Evolutionary conservation across 495 filamentous ascomycete genomes (phyloP).

Genomic region (Neurospora intermedia): DNA sequence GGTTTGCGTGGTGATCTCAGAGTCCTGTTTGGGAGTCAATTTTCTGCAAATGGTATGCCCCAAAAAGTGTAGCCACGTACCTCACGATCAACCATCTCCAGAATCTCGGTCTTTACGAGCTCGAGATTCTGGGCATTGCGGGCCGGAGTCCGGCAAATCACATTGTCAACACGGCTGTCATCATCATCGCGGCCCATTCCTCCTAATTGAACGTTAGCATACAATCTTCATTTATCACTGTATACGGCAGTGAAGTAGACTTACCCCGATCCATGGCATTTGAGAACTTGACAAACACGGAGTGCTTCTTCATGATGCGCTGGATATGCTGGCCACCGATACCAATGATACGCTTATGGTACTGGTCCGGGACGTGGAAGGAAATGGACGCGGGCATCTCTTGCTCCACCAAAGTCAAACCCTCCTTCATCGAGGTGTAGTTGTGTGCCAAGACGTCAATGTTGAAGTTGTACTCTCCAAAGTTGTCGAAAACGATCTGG

Average conservation of each 20-base stretch:
- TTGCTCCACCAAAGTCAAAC: slow-evolving; percentile 86
- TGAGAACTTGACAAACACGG: slow-evolving; percentile 98
- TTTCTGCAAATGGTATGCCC: neutral
- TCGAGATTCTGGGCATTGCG: slow-evolving; percentile 95
- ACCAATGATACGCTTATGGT: slow-evolving; percentile 98
- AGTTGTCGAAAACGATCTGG: slow-evolving; percentile 97
- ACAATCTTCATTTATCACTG: neutral
- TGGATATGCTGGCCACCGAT: slow-evolving; percentile 98
- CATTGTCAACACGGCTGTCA: slow-evolving; percentile 97
- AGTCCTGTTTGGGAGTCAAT: slow-evolving; percentile 46
- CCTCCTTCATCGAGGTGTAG: slow-evolving; percentile 86
- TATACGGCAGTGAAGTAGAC: neutral
- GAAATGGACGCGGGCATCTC: slow-evolving; percentile 99
- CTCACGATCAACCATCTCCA: slow-evolving; percentile 97
- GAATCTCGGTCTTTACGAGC: slow-evolving; percentile 95
- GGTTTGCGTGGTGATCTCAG: slow-evolving; percentile 87
- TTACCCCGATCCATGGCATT: slow-evolving; percentile 90
- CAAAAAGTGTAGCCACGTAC: slow-evolving; percentile 34
- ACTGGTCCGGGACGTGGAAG: slow-evolving; percentile 99
- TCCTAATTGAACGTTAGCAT: neutral
- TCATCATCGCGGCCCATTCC: slow-evolving; percentile 91
- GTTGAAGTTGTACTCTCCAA: slow-evolving; percentile 99
- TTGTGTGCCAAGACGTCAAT: slow-evolving; percentile 89
- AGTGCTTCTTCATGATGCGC: slow-evolving; percentile 99
- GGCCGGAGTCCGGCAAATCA: slow-evolving; percentile 94